Evolutionary conservation across 208 protist genomes (phyloP), one percentile per base, ranked within the genome.

Genomic region (Trypanosomatidae sp.): DNA sequence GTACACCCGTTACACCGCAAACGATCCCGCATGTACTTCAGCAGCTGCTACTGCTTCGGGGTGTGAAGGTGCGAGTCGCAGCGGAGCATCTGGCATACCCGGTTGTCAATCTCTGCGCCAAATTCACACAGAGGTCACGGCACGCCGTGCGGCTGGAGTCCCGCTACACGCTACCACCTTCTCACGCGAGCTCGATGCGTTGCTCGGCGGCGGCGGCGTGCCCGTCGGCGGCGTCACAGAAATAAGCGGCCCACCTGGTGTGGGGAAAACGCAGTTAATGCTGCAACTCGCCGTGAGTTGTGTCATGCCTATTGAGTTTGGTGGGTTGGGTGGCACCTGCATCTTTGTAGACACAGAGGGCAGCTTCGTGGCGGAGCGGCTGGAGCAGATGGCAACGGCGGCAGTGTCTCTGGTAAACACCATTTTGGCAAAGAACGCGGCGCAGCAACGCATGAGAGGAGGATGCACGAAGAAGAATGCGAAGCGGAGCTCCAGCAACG

Each of bases 291-390:
- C 92, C 46, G 88, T 98, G 46, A 91, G 76, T 71, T 89, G 80
- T 30, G 71, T 76, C n/a, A 74, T 98, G 41, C 93, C 94, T 39
- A 0, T n/a, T n/a, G 69, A 73, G 36, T 81, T 98, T 8, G 91
- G 90, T 52, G 96, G 96, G 6, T 56, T 91, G 19, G 84, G 77
- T 36, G 93, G 92, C 17, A 64, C 67, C 0, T 88, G 86, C 46
- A 25, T 97, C 2, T 98, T 94, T 79, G 84, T 98, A 33, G 96
- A 98, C 67, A 98, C 96, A 3, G 96, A 98, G 80, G 96, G 96
- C 33, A 95, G 89, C 73, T 97, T 98, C 66, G 75, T 89, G 8
- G 74, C 74, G 22, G 86, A 90, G 68, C 84, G 96, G 8, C 80
- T 94, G 33, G 71, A 83, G 17, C 77, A 97, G 75, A 89, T 98